Conservation (phyloP, 2,329 filamentous ascomycete species). For the Aspergillus sp. region DNA sequence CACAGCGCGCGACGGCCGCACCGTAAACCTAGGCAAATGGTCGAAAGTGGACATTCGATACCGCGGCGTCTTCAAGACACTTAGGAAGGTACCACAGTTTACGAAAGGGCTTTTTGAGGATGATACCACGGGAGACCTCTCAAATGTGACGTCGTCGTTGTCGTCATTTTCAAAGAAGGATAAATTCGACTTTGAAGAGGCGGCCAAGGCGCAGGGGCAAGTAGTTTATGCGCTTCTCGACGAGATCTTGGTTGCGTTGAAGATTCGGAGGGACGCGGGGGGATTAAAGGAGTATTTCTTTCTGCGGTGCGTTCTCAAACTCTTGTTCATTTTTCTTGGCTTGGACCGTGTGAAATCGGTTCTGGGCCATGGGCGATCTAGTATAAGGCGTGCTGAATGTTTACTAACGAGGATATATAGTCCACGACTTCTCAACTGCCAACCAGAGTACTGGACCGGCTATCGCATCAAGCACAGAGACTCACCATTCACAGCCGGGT, state of each 20-base stretch:
- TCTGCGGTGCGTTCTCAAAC: constrained; percentile 23
- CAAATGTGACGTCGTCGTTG: background rate
- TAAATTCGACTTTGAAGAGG: constrained; percentile 14
- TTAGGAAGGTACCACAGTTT: constrained; percentile 29
- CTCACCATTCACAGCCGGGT: constrained; percentile 25
- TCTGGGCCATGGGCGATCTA: background rate
- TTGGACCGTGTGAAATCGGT: background rate
- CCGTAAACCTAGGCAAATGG: constrained; percentile 28
- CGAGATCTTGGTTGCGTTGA: constrained; percentile 27
- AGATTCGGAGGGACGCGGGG: constrained; percentile 19
- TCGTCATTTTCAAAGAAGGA: background rate
- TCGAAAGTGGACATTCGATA: constrained; percentile 29
- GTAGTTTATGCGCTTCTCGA: constrained; percentile 32
- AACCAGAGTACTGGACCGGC: constrained; percentile 34
- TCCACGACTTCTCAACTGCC: constrained; percentile 20
- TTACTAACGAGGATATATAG: constrained; percentile 15
- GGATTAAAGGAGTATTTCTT: constrained; percentile 18
- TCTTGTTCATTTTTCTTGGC: too few species aligned
- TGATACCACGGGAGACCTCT: background rate
- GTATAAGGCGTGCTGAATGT: background rate
- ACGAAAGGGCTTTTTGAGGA: constrained; percentile 26
- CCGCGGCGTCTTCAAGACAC: constrained; percentile 29
- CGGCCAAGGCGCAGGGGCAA: constrained; percentile 24
- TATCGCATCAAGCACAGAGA: constrained; percentile 30
- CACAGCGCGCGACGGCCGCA: constrained; percentile 21